Conservation (phyloP, 371 early-diverging fungal species). For the Mortierella sp. region DNA sequence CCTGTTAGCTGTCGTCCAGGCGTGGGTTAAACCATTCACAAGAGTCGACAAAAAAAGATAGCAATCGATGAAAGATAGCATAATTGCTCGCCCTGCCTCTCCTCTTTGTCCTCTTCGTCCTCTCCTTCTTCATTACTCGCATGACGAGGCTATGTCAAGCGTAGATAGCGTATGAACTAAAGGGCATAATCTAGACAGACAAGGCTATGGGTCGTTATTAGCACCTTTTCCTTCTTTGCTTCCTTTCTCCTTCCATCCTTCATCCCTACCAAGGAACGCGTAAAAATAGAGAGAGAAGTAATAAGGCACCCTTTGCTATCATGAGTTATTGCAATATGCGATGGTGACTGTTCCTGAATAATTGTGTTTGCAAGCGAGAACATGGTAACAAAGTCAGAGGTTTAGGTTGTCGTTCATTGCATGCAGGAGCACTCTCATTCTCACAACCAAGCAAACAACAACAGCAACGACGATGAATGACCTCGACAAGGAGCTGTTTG, state of each 20-base stretch:
- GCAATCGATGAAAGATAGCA: background rate
- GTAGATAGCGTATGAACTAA: background rate
- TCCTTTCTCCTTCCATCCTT: no score
- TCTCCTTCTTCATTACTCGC: background rate
- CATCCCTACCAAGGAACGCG: background rate
- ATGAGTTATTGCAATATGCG: background rate
- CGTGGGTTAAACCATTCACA: background rate
- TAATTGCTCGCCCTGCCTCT: background rate
- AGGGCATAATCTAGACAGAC: background rate
- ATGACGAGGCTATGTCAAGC: background rate
- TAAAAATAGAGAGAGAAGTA: background rate
- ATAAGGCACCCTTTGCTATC: background rate
- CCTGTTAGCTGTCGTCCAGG: background rate
- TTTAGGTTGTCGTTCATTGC: background rate
- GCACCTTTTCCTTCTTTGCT: background rate
- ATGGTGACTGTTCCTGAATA: slow-evolving; percentile 11
- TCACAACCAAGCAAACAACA: background rate
- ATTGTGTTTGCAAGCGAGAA: background rate
- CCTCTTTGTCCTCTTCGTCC: background rate
- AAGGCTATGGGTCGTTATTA: background rate
- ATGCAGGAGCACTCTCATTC: background rate
- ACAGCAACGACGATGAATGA: slow-evolving; percentile 25
- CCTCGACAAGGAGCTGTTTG: slow-evolving; percentile 46
- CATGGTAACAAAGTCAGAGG: background rate
- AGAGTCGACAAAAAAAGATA: background rate